Evolutionary conservation across 2,329 filamentous ascomycete genomes (phyloP), one percentile per base, ranked within the genome.

Genomic region (Aspergillus thermomutatus): DNA sequence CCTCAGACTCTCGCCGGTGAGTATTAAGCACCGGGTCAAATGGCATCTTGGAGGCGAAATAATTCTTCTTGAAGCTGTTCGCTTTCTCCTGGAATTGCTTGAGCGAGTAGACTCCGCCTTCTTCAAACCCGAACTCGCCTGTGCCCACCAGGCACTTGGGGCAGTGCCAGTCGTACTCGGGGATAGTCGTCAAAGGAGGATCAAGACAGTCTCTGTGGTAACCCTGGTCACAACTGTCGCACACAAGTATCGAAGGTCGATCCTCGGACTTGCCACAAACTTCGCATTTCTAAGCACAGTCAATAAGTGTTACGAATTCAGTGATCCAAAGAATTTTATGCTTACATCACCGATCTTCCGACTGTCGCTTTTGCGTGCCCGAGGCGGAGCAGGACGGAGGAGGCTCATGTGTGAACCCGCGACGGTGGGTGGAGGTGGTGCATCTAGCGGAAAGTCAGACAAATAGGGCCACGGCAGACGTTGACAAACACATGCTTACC

Each of bases 41-140:
- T 0, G 89, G 90, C 87, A 92, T 91, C 74, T 92, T 94, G 67
- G 88, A 88, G 60, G 91, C 87, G 68, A 99, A 99, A 69, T 99
- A 96, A 25, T 86, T 86, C 66, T 95, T 89, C 75, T 97, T 97
- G 80, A 99, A 99, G 65, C 91, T 90, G 64, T 90, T 90, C 5
- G 94, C 94, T 72, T 93, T 96, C 70, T 97, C 91, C 72, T 99
- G 94, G 71, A 99, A 99, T 67, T 96, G 90, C 67, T 90, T 92
- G 26, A 99, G 80, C 0, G 94, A 99, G 75, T 99, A 99, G 23
- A 97, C 83, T 3, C 92, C 92, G 25, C 94, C 94, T 73, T 99
- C 94, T 70, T 97, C 93, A 60, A 99, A 99, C 0, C 94, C 94
- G 67, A 96, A 99, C 63, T 97, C 92, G 41, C 93, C 92, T 55